Evolutionary conservation across 2,329 filamentous ascomycete species (phyloP), one percentile per base, ranked within the genome.

Genomic region (Drechslerella stenobrocha): DNA sequence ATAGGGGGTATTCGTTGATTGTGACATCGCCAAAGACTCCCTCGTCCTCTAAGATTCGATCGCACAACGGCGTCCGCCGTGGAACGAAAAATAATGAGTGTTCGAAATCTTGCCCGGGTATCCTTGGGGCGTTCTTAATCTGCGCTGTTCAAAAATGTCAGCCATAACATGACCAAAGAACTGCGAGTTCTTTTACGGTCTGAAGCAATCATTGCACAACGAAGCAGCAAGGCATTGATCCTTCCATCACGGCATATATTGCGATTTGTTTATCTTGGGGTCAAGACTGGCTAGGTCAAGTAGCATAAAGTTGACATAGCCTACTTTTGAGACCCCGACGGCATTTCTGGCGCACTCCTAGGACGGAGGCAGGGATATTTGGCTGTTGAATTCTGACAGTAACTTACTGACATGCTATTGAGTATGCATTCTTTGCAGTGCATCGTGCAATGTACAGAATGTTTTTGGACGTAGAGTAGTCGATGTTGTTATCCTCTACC

Each of bases 21-120:
- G 85, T 96, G 70, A 91, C 87, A 76, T 98, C 93, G 61, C 93
- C 95, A 48, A 96, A 82, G 11, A 98, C 89, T 23, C 92, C 93
- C 35, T 89, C 87, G 75, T 96, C 90, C 77, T 98, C 93, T 35
- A 98, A 81, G 48, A 97, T 83, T 75, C 90, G 87, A 76, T 97
- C 90, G 72, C 90, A 93, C 56, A 97, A 87, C 56, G 95, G 80
- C 2, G 93, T 97, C 69, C 93, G 87, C 61, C 93, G 85, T 3
- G 95, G 92, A 40, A 95, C 88, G 89, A 93, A 97, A 75, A 96
- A 92, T 73, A 98, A 87, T 70, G 91, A 92, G 51, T 72, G 70
- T 40, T 74, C 73, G 75, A 97, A 96, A 73, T 98, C 92, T 82
- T 98, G 93, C 72, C 90, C 89, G 46, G 87, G 73, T 48, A 73